Evolutionary conservation across 345 rosid species (phyloP).

Genomic region (Bruguiera gymnorhiza): DNA sequence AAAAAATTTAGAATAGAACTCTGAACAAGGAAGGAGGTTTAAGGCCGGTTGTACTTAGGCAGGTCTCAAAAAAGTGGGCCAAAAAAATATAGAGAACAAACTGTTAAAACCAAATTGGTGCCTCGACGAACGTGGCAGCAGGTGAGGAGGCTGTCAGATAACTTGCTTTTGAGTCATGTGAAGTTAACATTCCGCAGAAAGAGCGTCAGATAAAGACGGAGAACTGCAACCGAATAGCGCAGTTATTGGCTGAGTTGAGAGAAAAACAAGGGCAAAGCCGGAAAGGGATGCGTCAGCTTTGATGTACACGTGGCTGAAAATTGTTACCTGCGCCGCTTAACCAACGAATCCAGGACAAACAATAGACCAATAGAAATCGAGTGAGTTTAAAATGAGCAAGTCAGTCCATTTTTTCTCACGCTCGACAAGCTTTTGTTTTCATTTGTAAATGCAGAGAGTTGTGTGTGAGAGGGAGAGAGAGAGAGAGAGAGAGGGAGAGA

Average conservation of each 20-base stretch:
- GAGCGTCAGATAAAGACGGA: constrained; percentile 4
- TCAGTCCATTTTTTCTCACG: constrained; percentile 8
- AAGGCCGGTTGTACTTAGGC: no score
- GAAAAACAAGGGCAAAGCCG: background rate
- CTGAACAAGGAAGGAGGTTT: no score
- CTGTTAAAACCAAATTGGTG: background rate
- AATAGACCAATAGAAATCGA: background rate
- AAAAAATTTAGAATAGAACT: no score
- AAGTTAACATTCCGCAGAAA: background rate
- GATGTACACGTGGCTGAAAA: constrained; percentile 23
- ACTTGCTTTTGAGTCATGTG: background rate
- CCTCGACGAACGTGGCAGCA: background rate
- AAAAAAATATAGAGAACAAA: background rate
- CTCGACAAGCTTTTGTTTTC: background rate
- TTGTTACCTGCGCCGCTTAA: constrained; percentile 21
- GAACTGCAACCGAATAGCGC: constrained; percentile 20
- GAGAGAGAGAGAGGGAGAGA: background rate
- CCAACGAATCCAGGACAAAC: constrained; percentile 27
- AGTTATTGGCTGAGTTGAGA: constrained; percentile 20
- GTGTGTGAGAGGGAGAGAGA: background rate
- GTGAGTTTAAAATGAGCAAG: background rate
- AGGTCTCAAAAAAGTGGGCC: background rate
- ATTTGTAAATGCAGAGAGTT: background rate
- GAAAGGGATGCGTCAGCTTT: constrained; percentile 20
- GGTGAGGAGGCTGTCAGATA: constrained; percentile 2